These are phyloP conservation scores for Fragilariopsis cylindrus DNA, from an alignment of 108 stramenopile species.

Conservation along the genomic window DNA sequence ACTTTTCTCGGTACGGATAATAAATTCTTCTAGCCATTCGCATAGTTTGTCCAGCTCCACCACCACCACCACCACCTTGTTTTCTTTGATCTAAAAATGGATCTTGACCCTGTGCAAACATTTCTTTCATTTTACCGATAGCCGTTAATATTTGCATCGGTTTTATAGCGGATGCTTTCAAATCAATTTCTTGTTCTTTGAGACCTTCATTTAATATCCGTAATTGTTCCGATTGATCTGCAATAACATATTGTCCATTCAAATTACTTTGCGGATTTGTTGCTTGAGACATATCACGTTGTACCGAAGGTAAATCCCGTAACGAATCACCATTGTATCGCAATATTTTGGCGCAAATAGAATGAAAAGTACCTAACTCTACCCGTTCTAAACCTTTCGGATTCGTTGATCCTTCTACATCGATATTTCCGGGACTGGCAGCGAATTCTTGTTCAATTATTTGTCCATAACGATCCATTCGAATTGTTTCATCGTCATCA, in stretches of 20 bases:
- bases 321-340: constrained; percentile 65
- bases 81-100: constrained; percentile 28
- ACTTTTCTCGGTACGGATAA: constrained; percentile 58
- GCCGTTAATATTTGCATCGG: constrained; percentile 60
- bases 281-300: constrained; percentile 23
- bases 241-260: constrained; percentile 71
- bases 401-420: not conserved
- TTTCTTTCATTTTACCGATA: constrained; percentile 45
- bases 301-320: constrained; percentile 53
- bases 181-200: constrained; percentile 45
- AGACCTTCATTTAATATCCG: constrained; percentile 66
- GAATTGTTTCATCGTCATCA: constrained; percentile 4
- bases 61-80: constrained; percentile 26
- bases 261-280: constrained; percentile 17
- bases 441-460: not conserved
- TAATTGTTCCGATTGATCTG: constrained; percentile 71
- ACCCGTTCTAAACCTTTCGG: constrained; percentile 50
- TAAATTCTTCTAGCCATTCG: constrained; percentile 59
- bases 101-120: constrained; percentile 28
- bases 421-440: not conserved
- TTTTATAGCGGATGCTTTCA: constrained; percentile 44
- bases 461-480: not conserved
- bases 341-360: constrained; percentile 82
- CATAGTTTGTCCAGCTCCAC: constrained; percentile 23
- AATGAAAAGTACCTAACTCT: constrained; percentile 87